phyloP scores from a whole-genome alignment of 2,329 filamentous ascomycete genomes.

The Neurospora crassa region DNA sequence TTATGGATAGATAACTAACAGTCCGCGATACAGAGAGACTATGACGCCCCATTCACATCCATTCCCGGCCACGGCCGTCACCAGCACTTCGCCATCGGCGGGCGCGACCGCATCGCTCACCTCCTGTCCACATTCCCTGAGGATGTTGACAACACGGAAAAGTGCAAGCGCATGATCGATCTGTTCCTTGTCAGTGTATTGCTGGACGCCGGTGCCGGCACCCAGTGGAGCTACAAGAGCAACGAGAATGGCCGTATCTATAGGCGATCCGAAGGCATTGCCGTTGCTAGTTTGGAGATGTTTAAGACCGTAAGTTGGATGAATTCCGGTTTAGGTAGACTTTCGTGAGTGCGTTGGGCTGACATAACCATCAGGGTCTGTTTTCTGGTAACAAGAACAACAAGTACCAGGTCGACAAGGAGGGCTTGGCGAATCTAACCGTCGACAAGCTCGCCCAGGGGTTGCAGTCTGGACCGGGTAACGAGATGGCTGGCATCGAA shows the following conservation, averaged over 20 bases:
- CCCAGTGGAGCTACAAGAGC: slow-evolving; percentile 85
- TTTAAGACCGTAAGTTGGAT: slow-evolving; percentile 58
- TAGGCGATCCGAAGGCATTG: slow-evolving; percentile 78
- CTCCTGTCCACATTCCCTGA: slow-evolving; percentile 61
- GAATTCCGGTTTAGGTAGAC: background rate
- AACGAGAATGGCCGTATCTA: slow-evolving; percentile 78
- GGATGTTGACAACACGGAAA: slow-evolving; percentile 61
- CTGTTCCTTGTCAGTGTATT: slow-evolving; percentile 73
- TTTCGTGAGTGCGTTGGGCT: slow-evolving; percentile 1
- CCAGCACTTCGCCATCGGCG: slow-evolving; percentile 78
- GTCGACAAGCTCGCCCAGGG: slow-evolving; percentile 67
- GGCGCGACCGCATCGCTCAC: slow-evolving; percentile 61
- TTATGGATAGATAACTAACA: background rate
- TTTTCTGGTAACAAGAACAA: slow-evolving; percentile 78
- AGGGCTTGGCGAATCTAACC: slow-evolving; percentile 65
- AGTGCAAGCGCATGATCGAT: slow-evolving; percentile 65
- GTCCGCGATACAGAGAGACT: slow-evolving; percentile 34
- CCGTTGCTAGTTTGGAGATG: slow-evolving; percentile 73
- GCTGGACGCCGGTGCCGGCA: slow-evolving; percentile 82
- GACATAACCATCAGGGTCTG: slow-evolving; percentile 42
- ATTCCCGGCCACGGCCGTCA: slow-evolving; percentile 85
- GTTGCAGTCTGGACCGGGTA: slow-evolving; percentile 73
- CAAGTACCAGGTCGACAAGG: slow-evolving; percentile 82
- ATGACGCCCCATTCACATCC: slow-evolving; percentile 41
- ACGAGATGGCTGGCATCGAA: slow-evolving; percentile 75